A percentile compares a stretch with the other conserved stretches of the same genome.
Evolutionary conservation across 2,329 filamentous ascomycete genomes (phyloP).

Genomic region (Kalaharituber pfeilii): DNA sequence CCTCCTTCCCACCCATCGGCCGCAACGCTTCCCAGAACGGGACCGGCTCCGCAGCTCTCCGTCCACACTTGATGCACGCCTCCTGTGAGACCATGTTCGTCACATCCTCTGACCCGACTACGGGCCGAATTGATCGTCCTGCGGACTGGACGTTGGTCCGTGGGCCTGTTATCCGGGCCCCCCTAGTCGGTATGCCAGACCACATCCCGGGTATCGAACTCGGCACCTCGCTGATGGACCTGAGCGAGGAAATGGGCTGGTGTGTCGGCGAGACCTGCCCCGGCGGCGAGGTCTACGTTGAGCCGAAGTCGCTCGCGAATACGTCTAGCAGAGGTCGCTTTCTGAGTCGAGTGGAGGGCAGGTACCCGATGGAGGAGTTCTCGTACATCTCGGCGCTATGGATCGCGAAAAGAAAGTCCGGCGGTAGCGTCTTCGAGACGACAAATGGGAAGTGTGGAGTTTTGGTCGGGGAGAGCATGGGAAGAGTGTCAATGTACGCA

Average conservation of each 20-base stretch:
- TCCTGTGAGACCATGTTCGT: conserved; percentile 59
- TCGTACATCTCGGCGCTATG: conserved; percentile 11
- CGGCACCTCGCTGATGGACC: conserved; percentile 53
- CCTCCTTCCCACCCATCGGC: conserved; percentile 19
- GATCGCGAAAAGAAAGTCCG: conserved; percentile 16
- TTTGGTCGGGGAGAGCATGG: conserved; percentile 16
- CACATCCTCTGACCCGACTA: conserved; percentile 64
- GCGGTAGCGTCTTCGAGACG: conserved; percentile 11
- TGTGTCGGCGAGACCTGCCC: conserved; percentile 17
- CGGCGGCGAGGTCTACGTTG: conserved; percentile 12
- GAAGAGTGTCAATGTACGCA: conserved; percentile 12
- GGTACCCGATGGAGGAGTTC: neutral
- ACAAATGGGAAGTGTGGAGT: conserved; percentile 8
- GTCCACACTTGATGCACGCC: conserved; percentile 52
- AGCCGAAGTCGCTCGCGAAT: conserved; percentile 12
- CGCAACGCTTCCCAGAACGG: conserved; percentile 24
- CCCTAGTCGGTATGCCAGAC: neutral
- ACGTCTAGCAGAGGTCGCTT: neutral
- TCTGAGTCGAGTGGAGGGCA: neutral
- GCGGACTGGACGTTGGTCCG: too few relatives aligned
- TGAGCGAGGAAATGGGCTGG: conserved; percentile 18
- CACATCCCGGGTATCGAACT: neutral
- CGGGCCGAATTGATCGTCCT: conserved; percentile 42
- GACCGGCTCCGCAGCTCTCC: neutral
- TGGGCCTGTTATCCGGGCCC: neutral